A percentile compares a stretch with the other conserved stretches of the same genome.
These are phyloP conservation scores for Aphanomyces stellatus DNA, from an alignment of 352 stramenopile genomes.

Conservation along the genomic window DNA sequence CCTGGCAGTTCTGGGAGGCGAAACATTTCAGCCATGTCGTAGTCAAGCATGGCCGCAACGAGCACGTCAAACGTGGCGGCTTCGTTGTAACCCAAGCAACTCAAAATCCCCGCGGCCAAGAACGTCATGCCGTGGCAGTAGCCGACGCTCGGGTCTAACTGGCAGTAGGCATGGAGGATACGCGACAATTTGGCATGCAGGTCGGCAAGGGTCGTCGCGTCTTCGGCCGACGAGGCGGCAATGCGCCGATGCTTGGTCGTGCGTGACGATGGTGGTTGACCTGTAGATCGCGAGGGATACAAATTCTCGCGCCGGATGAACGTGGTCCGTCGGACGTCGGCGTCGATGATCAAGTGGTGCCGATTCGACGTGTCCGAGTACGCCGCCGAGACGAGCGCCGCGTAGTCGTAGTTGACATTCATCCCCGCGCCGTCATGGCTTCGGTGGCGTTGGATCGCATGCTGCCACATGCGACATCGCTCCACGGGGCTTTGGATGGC, in stretches of 20 bases:
- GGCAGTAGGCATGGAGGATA: neutral
- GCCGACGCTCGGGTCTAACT: slow-evolving; percentile 8
- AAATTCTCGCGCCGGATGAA: neutral
- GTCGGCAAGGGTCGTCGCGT: neutral
- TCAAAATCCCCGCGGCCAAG: slow-evolving; percentile 1
- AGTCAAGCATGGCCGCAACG: neutral
- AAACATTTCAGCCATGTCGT: slow-evolving; percentile 6
- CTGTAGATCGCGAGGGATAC: neutral
- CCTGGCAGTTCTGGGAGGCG: slow-evolving; percentile 4
- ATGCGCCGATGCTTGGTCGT: too few species aligned
- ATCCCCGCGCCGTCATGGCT: too few species aligned
- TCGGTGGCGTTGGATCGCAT: neutral
- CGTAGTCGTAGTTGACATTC: neutral
- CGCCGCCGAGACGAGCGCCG: neutral
- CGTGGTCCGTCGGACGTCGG: slow-evolving; percentile 16
- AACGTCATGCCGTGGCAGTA: slow-evolving; percentile 24
- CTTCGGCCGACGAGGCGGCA: neutral
- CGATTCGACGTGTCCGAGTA: neutral
- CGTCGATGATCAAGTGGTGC: neutral
- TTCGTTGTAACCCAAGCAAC: slow-evolving; percentile 13
- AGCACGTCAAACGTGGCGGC: slow-evolving; percentile 8
- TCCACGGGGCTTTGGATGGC: neutral
- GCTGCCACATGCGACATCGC: neutral
- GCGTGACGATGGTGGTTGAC: too few species aligned
- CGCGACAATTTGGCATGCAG: slow-evolving; percentile 5